Evolutionary conservation across 2,329 filamentous ascomycete species (phyloP), one percentile per base, ranked within the genome.

Genomic region (Curvularia hawaiiensis): DNA sequence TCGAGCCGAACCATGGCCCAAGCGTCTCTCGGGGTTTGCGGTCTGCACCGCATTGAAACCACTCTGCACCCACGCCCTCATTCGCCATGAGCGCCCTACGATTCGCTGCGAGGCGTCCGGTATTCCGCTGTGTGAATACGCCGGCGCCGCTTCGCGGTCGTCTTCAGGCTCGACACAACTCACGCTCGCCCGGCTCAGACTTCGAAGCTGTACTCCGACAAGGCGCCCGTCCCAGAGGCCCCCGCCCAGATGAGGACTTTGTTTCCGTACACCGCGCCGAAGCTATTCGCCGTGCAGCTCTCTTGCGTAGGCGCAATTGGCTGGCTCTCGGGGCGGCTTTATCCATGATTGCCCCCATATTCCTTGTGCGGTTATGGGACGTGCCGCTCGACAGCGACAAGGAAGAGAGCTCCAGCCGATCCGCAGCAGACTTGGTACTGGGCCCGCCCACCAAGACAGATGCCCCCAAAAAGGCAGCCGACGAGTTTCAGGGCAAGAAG

Each of bases 401-500:
- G 9, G 64, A 66, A 5, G 67, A 76, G 31, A 43, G 35, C n/a
- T 22, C 56, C n/a, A 70, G 62, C 46, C 63, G 62, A 22, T 62
- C 66, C 11, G 51, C 71, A 16, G 47, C 71, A 33, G 70, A 74
- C 43, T 56, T 68, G 54, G 54, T 74, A 40, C 31, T 60, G 43
- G 66, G 67, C 2, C 59, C 65, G 8, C 69, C 71, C 2, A 71
- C 70, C 20, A 64, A 69, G 35, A 65, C 64, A 1, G 73, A 76
- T 48, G 64, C 67, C 18, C 70, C 72, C 0, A 64, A 65, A 22
- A 68, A 64, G 5, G 72, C 68, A 14, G 73, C 63, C 64, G 70
- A 77, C 7, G 69, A 74, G 18, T 83, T 84, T 57, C 80, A 82
- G 58, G 82, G 82, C 51, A 84, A 85, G 63, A 81, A 83, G 44